Evolutionary conservation across 2,329 filamentous ascomycete species (phyloP), one percentile per base, ranked within the genome.

Genomic region (Calonectria crousiana): DNA sequence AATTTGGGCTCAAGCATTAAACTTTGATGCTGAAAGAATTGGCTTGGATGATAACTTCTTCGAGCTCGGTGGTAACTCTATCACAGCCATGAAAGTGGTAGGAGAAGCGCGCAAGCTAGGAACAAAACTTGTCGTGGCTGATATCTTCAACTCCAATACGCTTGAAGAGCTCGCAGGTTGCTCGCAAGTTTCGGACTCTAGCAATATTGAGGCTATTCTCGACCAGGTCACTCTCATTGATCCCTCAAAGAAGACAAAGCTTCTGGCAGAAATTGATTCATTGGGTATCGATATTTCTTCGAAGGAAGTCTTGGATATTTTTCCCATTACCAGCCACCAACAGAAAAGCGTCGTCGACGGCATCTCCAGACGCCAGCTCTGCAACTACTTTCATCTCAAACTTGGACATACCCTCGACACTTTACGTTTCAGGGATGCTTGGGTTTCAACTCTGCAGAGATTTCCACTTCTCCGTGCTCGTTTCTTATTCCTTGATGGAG

Each of bases 161-260:
- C 32, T 72, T 2, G 51, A 49, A 4, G 23, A 51, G 18, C 30
- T 60, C 1, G 69, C 32, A 23, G 14, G 6, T 6, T 13, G 9
- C 3, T 14, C 13, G 9, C 16, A 34, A 6, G 13, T 11, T 9
- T 4, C 34, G 1, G 32, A 28, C n/a, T 32, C 13, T 16, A 20
- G 11, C 16, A 87, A 0, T n/a, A 85, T 89, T 26, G 88, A 89
- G 77, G 79, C 77, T 75, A 41, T 18, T 1, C 56, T 60, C 1
- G 49, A 72, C 5, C 14, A 67, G 20, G 51, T 60, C 26, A 20
- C 34, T 52, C 69, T 78, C 6, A 23, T 78, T 28, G 67, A 75
- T n/a, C 13, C 64, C 3, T n/a, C 23, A 14, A 74, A 62, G 9
- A 77, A 72, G 34, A 2, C 58, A 13, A 16, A 58, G 2, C 71